Evolutionary conservation across 1,284 basidiomycete species (phyloP).

Genomic region (Bjerkandera adusta): DNA sequence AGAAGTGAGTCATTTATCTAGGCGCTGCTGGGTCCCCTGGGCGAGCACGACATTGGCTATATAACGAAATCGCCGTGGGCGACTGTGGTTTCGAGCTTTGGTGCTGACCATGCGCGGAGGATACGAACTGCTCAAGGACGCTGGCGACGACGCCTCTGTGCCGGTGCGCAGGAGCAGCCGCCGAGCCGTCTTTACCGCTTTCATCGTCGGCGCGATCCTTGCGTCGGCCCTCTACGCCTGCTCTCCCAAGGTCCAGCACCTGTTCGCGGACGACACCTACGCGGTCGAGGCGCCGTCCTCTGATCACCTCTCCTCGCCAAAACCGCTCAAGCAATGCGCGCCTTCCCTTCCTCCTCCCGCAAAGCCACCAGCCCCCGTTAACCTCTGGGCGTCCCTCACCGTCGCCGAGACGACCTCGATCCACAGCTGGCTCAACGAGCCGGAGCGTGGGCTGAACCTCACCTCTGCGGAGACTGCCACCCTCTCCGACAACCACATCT

Average conservation of each 20-base stretch:
- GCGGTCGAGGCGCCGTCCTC: background rate
- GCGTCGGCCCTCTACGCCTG: conserved; percentile 22
- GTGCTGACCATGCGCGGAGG: conserved; percentile 17
- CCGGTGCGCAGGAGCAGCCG: conserved; percentile 7
- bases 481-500: conserved; percentile 47
- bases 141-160: conserved; percentile 6
- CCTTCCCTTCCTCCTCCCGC: conserved; percentile 33
- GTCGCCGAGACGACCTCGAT: conserved; percentile 43
- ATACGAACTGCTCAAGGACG: conserved; percentile 23
- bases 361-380: conserved; percentile 39
- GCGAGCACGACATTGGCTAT: conserved; percentile 28
- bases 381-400: conserved; percentile 48
- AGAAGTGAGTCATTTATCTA: too few species aligned
- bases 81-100: conserved; percentile 27
- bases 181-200: conserved; percentile 15
- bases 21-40: too few species aligned
- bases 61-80: conserved; percentile 33
- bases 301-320: background rate
- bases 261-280: conserved; percentile 4
- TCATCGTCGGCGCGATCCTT: conserved; percentile 19
- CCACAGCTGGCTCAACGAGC: conserved; percentile 43
- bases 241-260: conserved; percentile 8
- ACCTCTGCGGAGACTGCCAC: conserved; percentile 32
- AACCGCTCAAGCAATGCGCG: conserved; percentile 31
- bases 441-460: conserved; percentile 46